A percentile compares a stretch with the other conserved stretches of the same genome.
phyloP scores from a whole-genome alignment of 176 grass and related monocot species.

The Eleusine coracana region DNA sequence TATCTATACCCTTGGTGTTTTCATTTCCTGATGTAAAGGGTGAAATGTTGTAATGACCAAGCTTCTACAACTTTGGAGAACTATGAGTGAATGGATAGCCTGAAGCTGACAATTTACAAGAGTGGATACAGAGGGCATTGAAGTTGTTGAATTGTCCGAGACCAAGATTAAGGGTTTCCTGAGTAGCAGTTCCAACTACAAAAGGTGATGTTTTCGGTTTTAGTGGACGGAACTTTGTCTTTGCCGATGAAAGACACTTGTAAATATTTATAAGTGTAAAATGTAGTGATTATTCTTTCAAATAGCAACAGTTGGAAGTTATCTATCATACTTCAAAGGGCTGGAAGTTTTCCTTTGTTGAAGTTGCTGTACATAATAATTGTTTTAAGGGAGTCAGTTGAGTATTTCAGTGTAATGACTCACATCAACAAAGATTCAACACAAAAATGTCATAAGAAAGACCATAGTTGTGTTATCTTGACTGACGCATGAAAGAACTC shows the following conservation, averaged over 20 bases:
- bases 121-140: not conserved
- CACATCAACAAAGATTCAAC: not conserved
- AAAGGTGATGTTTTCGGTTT: not conserved
- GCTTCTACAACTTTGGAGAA: not conserved
- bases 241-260: not conserved
- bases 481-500: constrained; percentile 10
- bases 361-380: not conserved
- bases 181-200: not conserved
- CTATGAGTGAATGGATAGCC: not conserved
- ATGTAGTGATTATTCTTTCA: constrained; percentile 2
- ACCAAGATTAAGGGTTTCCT: not conserved
- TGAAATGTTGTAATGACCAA: constrained; percentile 28
- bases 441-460: not conserved
- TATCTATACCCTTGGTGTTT: not conserved
- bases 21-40: not conserved
- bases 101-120: constrained; percentile 15
- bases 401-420: not conserved
- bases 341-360: not conserved
- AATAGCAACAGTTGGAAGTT: not conserved
- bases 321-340: not conserved
- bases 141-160: not conserved
- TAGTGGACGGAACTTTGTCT: not conserved
- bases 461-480: not conserved
- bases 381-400: not conserved
- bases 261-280: not conserved